Conservation (phyloP, 306 rosid species). For the cucumber (Cucumis sativus) region DNA sequence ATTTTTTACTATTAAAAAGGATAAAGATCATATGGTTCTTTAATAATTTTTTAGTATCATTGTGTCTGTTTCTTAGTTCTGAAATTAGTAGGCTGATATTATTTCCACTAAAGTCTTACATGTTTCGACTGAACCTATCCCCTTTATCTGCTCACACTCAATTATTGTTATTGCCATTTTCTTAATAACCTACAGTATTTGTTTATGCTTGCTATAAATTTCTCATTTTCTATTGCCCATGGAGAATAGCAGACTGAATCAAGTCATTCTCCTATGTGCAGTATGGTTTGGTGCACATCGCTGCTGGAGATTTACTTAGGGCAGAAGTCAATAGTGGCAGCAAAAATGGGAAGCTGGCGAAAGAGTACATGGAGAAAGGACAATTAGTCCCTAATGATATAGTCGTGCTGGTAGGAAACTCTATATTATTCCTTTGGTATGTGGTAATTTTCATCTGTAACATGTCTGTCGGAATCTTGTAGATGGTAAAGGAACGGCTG, state of each 20-base stretch:
- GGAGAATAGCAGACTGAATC: constrained; percentile 30
- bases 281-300: constrained; percentile 78
- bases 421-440: constrained; percentile 5
- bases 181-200: not conserved
- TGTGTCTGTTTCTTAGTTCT: not conserved
- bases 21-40: not conserved
- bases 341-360: constrained; percentile 69
- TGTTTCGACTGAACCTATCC: not conserved
- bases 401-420: constrained; percentile 57
- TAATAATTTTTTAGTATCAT: not conserved
- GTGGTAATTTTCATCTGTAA: constrained; percentile 12
- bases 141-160: not conserved
- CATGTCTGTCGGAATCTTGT: constrained; percentile 1
- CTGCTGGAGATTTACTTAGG: constrained; percentile 97
- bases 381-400: constrained; percentile 76
- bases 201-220: not conserved
- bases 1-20: not conserved
- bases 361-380: constrained; percentile 74
- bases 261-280: constrained; percentile 39
- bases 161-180: not conserved
- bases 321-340: constrained; percentile 75
- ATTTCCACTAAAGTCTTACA: not conserved
- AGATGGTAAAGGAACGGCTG: constrained; percentile 90
- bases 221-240: constrained; percentile 16
- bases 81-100: not conserved